A percentile compares a stretch with the other conserved stretches of the same genome.
Evolutionary conservation across 2,329 filamentous ascomycete species (phyloP).

Genomic region (Sporothrix luriei): DNA sequence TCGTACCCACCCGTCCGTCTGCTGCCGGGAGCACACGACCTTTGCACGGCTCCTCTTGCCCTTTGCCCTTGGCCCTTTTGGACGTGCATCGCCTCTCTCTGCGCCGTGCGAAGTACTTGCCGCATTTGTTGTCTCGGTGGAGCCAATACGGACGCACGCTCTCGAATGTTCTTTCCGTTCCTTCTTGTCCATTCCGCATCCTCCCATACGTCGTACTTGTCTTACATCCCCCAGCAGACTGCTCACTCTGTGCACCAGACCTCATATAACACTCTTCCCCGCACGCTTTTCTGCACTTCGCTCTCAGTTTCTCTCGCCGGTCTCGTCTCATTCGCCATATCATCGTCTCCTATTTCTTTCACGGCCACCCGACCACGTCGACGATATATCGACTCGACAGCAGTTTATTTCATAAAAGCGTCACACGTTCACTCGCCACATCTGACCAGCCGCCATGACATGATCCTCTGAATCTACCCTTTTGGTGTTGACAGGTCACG

Average conservation of each 20-base stretch:
- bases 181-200: background rate
- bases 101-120: background rate
- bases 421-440: background rate
- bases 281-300: background rate
- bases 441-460: constrained; percentile 2
- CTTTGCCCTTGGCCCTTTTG: no score
- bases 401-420: background rate
- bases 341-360: background rate
- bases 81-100: background rate
- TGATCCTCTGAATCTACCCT: background rate
- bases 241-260: background rate
- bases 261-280: background rate
- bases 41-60: background rate
- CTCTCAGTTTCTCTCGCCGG: no score
- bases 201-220: background rate
- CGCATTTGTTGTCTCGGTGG: background rate
- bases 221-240: background rate
- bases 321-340: background rate
- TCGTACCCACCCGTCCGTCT: background rate
- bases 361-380: background rate
- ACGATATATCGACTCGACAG: background rate
- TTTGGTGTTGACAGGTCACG: background rate
- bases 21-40: background rate
- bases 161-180: background rate
- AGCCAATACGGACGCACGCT: background rate